Base-by-base conservation (phyloP, 148 eudicot genomes). In the Nyssa sinensis region DNA sequence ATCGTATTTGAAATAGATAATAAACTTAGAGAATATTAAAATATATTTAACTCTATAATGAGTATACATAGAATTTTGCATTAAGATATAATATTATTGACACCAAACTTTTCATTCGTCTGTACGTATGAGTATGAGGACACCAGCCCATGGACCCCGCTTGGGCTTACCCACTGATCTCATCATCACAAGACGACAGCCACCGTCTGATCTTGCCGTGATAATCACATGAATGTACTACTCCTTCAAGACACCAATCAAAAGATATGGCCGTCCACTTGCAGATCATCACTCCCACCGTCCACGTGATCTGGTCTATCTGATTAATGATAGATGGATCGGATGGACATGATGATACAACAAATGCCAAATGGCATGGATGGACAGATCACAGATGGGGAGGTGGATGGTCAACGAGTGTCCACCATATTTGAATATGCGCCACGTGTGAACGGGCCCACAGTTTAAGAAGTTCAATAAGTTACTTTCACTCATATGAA, bases 261-360 rank as follows among this genome's bases (percentile, higher is more conserved):
- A 69, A 53, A 51, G 59, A 69, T 69, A 47, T 31, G 61, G 24
- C 19, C 61, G 23, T 21, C 11, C 8, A 59, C 29, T 16, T 59
- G 62, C 29, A 69, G 72, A 69, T 69, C 24, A n/a, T n/a, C n/a
- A n/a, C n/a, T n/a, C n/a, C n/a, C n/a, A 37, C 41, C 41, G 8
- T 37, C 41, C 41, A 37, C 8, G 41, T 37, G n/a, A n/a, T n/a
- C n/a, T n/a, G n/a, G n/a, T 8, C 41, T 3, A 37, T 37, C 41
- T 8, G 8, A 37, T 37, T 8, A 4, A 37, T 3, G 8, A 37
- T 37, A 37, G 4, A 4, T 8, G 41, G 41, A 37, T 37, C 8
- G 41, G 41, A 3, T 37, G 41, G 41, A 37, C 41, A 37, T 37
- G 8, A n/a, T n/a, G n/a, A n/a, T n/a, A n/a, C n/a, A n/a, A n/a